phyloP scores from a whole-genome alignment of 2,329 filamentous ascomycete genomes.

The Fusarium pilosicola region DNA sequence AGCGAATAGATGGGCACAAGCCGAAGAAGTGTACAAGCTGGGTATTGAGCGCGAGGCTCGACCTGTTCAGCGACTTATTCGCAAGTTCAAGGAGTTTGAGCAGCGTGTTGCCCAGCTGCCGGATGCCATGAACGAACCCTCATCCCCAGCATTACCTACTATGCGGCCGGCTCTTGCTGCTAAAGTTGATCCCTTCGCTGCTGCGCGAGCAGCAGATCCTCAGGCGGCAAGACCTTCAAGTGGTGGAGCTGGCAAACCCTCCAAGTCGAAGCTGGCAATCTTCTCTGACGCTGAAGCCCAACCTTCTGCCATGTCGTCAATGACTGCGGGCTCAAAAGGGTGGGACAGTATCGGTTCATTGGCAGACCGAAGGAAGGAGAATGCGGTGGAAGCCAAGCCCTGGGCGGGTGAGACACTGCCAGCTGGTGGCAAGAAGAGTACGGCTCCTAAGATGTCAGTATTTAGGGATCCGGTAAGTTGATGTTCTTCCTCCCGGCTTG shows the following conservation, averaged over 20 bases:
- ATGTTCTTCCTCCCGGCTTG: slow-evolving; percentile 51
- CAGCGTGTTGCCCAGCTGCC: slow-evolving; percentile 75
- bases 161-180: slow-evolving; percentile 84
- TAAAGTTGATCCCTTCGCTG: slow-evolving; percentile 84
- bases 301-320: slow-evolving; percentile 64
- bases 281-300: slow-evolving; percentile 82
- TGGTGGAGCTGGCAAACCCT: slow-evolving; percentile 68
- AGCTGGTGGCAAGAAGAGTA: slow-evolving; percentile 82
- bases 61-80: slow-evolving; percentile 80
- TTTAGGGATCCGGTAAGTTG: slow-evolving; percentile 90
- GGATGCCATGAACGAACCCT: slow-evolving; percentile 72
- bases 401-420: slow-evolving; percentile 94
- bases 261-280: slow-evolving; percentile 85
- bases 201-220: slow-evolving; percentile 66
- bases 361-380: slow-evolving; percentile 93
- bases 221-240: slow-evolving; percentile 69
- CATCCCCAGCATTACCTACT: slow-evolving; percentile 86
- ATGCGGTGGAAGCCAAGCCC: slow-evolving; percentile 83
- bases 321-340: slow-evolving; percentile 69
- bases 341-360: slow-evolving; percentile 94
- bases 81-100: slow-evolving; percentile 95
- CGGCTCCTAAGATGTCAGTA: slow-evolving; percentile 81
- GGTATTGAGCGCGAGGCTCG: slow-evolving; percentile 90
- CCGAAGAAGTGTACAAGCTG: slow-evolving; percentile 91
- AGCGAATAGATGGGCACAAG: slow-evolving; percentile 85